Base-by-base conservation (phyloP, 495 filamentous ascomycete genomes). In the Aeminium ludgeri region DNA sequence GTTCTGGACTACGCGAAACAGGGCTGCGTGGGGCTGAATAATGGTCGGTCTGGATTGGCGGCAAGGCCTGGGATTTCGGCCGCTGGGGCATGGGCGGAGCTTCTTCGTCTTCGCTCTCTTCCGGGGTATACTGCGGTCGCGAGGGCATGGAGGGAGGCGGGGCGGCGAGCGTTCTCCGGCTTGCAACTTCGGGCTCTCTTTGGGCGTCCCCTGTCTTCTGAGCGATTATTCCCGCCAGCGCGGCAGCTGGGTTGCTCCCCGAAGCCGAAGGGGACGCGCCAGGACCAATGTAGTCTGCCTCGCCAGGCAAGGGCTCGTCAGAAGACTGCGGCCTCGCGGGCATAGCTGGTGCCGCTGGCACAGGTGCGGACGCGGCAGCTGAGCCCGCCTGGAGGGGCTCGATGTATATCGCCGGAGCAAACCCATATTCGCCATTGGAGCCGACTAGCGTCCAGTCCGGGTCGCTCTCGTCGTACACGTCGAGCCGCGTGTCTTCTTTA, bases 381-480 rank as follows among this genome's bases (percentile, higher is more conserved):
- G 44, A 44, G 34, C 46, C 47, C 6, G 53, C 54, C 31, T 66
- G 62, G 12, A 63, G 37, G 32, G 79, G 60, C 45, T 95, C 83
- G 43, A 96, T 95, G 58, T 99, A 99, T 60, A 94, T 96, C 37
- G 86, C 73, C n/a, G 89, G 89, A 19, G 80, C 89, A 60, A 96
- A 99, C 40, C 89, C 89, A 65, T 75, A 99, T 49, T 92, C 85
- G 10, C 74, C 72, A 51, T 85, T 74, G 33, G 73, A 64, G 0
- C 87, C 87, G 16, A 92, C 87, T 19, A 99, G 67, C 44, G 85
- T 91, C 89, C 89, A 99, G 59, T 96, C 89, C 13, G 86, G 86
- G 61, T 96, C 89, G 6, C 82, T 78, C 10, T 68, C 78, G 54
- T 99, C 89, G 56, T 82, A 96, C 20, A 96, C 84, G 38, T 77